Evolutionary conservation across 768 basidiomycete species (phyloP).

Genomic region (Rhodocollybia butyracea): DNA sequence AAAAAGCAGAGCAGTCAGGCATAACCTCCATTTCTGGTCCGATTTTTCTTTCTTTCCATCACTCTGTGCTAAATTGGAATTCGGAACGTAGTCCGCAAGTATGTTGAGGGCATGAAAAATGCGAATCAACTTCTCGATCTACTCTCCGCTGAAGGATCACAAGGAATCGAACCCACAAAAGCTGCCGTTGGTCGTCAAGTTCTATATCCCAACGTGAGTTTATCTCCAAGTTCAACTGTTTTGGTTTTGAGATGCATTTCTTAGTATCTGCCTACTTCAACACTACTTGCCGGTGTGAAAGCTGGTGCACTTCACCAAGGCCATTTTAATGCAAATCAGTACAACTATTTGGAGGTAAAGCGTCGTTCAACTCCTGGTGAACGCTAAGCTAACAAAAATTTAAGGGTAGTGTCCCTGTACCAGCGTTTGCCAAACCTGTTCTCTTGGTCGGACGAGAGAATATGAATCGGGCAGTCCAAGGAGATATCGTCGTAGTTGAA

Average conservation of each 20-base stretch:
- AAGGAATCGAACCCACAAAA: conserved; percentile 60
- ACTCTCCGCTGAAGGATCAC: conserved; percentile 64
- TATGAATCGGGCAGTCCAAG: conserved; percentile 94
- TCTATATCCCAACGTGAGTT: conserved; percentile 71
- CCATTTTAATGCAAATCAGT: conserved; percentile 91
- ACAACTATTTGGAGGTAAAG: conserved; percentile 91
- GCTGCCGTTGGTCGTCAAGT: conserved; percentile 51
- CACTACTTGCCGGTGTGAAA: conserved; percentile 79
- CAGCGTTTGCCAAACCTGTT: conserved; percentile 71
- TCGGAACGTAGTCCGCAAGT: conserved; percentile 57
- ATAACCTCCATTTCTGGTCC: conserved; percentile 63
- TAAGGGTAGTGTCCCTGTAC: conserved; percentile 79
- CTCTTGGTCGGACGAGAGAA: conserved; percentile 85
- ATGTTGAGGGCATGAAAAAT: conserved; percentile 72
- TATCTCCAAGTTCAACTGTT: background rate
- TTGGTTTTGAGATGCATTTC: background rate
- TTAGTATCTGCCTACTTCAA: conserved; percentile 77
- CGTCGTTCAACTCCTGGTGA: too few relatives aligned
- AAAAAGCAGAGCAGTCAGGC: conserved; percentile 66
- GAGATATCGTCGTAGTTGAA: conserved; percentile 90
- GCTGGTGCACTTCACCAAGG: conserved; percentile 85
- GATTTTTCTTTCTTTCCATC: conserved; percentile 4
- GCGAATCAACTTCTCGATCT: conserved; percentile 75
- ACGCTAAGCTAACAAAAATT: too few relatives aligned
- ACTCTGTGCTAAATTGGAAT: background rate